Base-by-base conservation (phyloP, 169 alveolate species). In the Eimeria zaria region DNA sequence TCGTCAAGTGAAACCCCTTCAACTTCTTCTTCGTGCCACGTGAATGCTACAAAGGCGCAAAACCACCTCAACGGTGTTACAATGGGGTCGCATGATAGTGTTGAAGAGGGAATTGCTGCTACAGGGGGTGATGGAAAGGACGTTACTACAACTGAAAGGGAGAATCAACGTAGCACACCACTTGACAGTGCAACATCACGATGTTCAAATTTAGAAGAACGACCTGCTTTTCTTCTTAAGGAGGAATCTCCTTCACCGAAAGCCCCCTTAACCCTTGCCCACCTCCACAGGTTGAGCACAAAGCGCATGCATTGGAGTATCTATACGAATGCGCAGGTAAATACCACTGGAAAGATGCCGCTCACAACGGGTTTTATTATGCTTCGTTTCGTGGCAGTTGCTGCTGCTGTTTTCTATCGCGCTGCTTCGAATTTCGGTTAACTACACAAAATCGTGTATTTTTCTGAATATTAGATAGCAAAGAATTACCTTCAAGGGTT, bases 251-350 rank as follows among this genome's bases (percentile, higher is more conserved):
- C 93, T 12, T 48, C 74, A 24, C 81, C 6, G 44, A 41, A 60
- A 24, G 93, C 93, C 41, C 93, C 93, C 20, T 71, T 85, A 44
- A 62, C 93, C 80, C 93, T 55, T 62, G 62, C 93, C 20, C 93
- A 85, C 46, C 81, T 85, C 27, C 80, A 60, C 51, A 36, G 93
- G 74, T 18, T 60, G 60, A 85, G 93, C 46, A 85, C 62, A 33
- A 55, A 2, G 22, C 93, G 93, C 76, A 62, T 51, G 41, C 93
- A 85, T 41, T 85, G 93, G 93, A 85, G 93, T 41, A 60, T 85
- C 60, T 85, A 85, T 44, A 85, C 93, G 12, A 41, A 85, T 62
- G 60, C 62, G 46, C 76, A 85, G 93, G 93, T 85, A 27, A 36
- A 6, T 5, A 12, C 18, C 11, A 71, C 48, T 36, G 20, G 4